A percentile compares a stretch with the other conserved stretches of the same genome.
phyloP scores from a whole-genome alignment of 169 alveolate genomes.

The Hepatocystis sp. region DNA sequence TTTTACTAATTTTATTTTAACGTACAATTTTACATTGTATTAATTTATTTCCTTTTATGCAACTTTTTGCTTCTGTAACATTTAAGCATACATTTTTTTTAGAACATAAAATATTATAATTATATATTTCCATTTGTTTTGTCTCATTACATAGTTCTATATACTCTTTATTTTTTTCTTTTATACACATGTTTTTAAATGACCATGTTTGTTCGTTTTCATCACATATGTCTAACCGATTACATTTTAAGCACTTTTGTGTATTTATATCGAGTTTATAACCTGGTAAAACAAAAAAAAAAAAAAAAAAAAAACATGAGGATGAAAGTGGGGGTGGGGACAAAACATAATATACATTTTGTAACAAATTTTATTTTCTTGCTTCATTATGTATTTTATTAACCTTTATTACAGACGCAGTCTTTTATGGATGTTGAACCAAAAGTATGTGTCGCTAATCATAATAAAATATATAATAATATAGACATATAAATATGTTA shows the following conservation, averaged over 20 bases:
- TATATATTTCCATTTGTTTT: conserved; percentile 15
- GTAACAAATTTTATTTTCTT: conserved; percentile 9
- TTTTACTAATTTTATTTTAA: no score
- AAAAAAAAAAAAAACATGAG: conserved; percentile 18
- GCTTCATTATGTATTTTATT: conserved; percentile 8
- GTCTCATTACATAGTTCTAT: conserved; percentile 22
- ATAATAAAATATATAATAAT: no score
- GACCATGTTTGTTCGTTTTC: conserved; percentile 36
- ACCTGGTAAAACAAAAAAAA: conserved; percentile 19
- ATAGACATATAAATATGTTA: conserved; percentile 4
- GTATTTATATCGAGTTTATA: conserved; percentile 10
- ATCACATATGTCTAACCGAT: conserved; percentile 29
- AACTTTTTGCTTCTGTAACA: conserved; percentile 13
- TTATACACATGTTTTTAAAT: conserved; percentile 37
- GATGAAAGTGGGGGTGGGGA: no score
- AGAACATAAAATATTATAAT: conserved; percentile 28
- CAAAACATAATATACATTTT: no score
- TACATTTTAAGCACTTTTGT: conserved; percentile 26
- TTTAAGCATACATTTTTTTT: conserved; percentile 60
- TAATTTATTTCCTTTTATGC: conserved; percentile 57
- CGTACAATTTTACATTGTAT: conserved; percentile 73
- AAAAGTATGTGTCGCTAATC: conserved; percentile 20
- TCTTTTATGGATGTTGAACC: conserved; percentile 29
- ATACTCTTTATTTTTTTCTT: conserved; percentile 19
- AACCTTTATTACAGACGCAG: conserved; percentile 55